Evolutionary conservation across 208 protist genomes (phyloP).

Genomic region (Acanthamoeba triangularis): DNA sequence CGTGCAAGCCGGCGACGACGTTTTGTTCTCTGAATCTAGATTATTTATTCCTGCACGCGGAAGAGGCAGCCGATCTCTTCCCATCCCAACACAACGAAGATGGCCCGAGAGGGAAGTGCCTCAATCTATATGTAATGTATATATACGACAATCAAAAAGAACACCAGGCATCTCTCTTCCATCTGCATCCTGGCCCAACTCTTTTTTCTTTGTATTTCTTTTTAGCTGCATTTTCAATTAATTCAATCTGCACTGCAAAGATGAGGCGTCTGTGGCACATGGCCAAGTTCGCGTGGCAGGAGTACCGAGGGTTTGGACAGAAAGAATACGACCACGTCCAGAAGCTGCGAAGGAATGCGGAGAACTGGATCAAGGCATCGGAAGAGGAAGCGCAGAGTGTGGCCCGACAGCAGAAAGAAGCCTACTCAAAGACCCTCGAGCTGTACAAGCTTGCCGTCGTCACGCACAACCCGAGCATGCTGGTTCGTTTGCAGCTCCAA

Average conservation of each 20-base stretch:
- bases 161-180: background rate
- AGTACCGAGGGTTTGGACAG: background rate
- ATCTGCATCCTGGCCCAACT: background rate
- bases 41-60: constrained; percentile 16
- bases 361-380: background rate
- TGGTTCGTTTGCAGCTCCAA: background rate
- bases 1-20: background rate
- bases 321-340: constrained; percentile 1
- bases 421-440: background rate
- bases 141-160: constrained; percentile 11
- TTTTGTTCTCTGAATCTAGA: constrained; percentile 29
- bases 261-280: constrained; percentile 44
- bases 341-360: background rate
- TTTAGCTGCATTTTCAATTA: no score
- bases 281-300: background rate
- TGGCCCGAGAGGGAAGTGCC: background rate
- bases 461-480: background rate
- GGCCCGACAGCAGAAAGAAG: background rate
- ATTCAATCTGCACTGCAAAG: background rate
- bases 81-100: no score
- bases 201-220: background rate
- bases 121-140: constrained; percentile 33
- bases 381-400: background rate
- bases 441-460: background rate
- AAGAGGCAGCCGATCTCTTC: background rate